Conservation (phyloP, 495 filamentous ascomycete genomes). For the Penicillium chermesinum region DNA sequence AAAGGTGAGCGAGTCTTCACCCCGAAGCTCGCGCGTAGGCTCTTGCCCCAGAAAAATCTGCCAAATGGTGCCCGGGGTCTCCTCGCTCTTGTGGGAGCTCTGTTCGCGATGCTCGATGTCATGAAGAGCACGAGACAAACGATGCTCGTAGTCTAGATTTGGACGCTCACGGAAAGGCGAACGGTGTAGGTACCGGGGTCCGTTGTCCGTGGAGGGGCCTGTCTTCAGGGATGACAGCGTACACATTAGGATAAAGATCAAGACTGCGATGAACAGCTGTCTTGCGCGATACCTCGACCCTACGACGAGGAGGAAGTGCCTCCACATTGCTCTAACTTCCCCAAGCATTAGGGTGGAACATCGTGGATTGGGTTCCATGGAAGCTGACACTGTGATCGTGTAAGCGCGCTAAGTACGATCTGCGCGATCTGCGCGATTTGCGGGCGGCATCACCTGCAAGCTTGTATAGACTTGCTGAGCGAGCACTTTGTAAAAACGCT, state of each 20-base stretch:
- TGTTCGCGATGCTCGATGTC: conserved; percentile 20
- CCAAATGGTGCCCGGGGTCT: conserved; percentile 26
- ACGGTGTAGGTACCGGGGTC: conserved; percentile 26
- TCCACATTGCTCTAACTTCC: conserved; percentile 8
- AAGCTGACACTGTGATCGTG: too few relatives aligned
- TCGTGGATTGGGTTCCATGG: too few relatives aligned
- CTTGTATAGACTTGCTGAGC: too few relatives aligned
- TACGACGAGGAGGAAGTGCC: conserved; percentile 1
- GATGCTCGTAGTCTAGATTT: conserved; percentile 26
- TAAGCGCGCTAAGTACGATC: too few relatives aligned
- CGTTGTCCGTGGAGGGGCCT: conserved; percentile 10
- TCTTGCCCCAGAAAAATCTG: conserved; percentile 27
- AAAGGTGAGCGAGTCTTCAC: conserved; percentile 25
- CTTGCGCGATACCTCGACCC: conserved; percentile 4
- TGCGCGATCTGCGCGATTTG: too few relatives aligned
- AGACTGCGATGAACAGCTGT: conserved; percentile 4
- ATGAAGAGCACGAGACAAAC: conserved; percentile 20
- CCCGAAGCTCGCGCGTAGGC: conserved; percentile 10
- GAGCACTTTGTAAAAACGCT: too few relatives aligned
- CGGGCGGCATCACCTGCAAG: too few relatives aligned
- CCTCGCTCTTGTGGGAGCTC: conserved; percentile 2
- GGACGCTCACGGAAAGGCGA: conserved; percentile 30
- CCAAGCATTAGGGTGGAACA: too few relatives aligned
- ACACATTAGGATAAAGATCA: conserved; percentile 5
- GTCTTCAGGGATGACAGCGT: conserved; percentile 2